Percentiles rank a stretch among this genome's conserved stretches.
phyloP scores from a whole-genome alignment of 208 protist species.

The Wallacemonas collosoma region DNA sequence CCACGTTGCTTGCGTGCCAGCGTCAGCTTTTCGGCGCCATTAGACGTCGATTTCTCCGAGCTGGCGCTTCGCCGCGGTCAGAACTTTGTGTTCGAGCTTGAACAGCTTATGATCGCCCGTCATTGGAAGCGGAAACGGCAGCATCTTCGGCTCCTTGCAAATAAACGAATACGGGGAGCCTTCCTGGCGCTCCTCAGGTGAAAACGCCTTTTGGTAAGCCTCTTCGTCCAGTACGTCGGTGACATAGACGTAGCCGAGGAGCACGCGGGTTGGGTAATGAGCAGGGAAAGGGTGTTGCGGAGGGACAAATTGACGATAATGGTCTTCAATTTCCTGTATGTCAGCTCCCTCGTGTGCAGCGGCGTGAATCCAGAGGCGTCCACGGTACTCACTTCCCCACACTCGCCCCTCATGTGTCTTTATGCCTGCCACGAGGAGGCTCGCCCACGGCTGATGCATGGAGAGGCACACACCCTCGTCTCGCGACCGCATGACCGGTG shows the following conservation, averaged over 20 bases:
- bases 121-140: slow-evolving; percentile 91
- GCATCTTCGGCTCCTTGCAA: slow-evolving; percentile 67
- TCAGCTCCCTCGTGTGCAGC: slow-evolving; percentile 63
- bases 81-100: slow-evolving; percentile 73
- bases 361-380: slow-evolving; percentile 92
- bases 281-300: slow-evolving; percentile 64
- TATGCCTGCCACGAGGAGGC: slow-evolving; percentile 89
- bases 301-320: slow-evolving; percentile 66
- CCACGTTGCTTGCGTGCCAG: too few relatives aligned
- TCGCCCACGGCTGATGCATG: slow-evolving; percentile 95
- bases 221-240: slow-evolving; percentile 74
- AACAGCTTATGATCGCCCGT: slow-evolving; percentile 91
- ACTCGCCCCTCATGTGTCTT: slow-evolving; percentile 91
- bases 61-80: slow-evolving; percentile 73
- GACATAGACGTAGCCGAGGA: slow-evolving; percentile 91
- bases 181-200: slow-evolving; percentile 69
- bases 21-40: too few relatives aligned
- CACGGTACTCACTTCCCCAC: slow-evolving; percentile 87
- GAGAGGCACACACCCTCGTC: slow-evolving; percentile 89
- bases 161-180: slow-evolving; percentile 89
- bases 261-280: slow-evolving; percentile 88
- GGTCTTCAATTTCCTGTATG: slow-evolving; percentile 72
- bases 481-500: slow-evolving; percentile 54
- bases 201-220: slow-evolving; percentile 56
- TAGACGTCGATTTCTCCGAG: slow-evolving; percentile 50